Evolutionary conservation across 1,284 basidiomycete species (phyloP).

Genomic region (Tylopilus sp.): DNA sequence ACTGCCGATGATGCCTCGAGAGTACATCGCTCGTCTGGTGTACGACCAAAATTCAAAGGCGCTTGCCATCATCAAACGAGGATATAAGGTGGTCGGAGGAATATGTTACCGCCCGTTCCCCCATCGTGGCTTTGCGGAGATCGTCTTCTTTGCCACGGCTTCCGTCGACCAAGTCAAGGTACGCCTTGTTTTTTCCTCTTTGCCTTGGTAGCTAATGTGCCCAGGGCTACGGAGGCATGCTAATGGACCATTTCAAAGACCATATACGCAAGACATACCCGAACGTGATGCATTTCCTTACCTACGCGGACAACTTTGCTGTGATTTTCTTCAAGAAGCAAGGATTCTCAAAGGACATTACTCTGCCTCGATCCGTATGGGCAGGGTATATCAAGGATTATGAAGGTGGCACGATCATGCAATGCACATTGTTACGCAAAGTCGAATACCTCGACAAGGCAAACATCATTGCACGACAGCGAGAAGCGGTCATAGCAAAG

Average conservation of each 20-base stretch:
- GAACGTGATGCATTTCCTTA: constrained; percentile 89
- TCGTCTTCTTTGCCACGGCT: constrained; percentile 98
- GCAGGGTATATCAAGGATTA: constrained; percentile 99
- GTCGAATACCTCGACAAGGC: constrained; percentile 87
- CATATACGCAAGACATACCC: constrained; percentile 80
- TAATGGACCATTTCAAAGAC: constrained; percentile 99
- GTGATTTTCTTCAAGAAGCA: constrained; percentile 99
- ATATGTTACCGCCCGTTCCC: constrained; percentile 98
- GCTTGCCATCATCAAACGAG: constrained; percentile 93
- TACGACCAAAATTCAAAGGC: constrained; percentile 89
- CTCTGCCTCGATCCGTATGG: constrained; percentile 86
- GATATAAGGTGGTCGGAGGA: constrained; percentile 94
- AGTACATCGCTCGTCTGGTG: constrained; percentile 96
- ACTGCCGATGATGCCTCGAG: constrained; percentile 97
- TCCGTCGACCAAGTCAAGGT: constrained; percentile 97
- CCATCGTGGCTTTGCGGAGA: constrained; percentile 93
- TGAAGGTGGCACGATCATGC: constrained; percentile 99
- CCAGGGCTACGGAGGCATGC: constrained; percentile 94
- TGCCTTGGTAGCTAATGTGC: neutral
- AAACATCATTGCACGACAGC: constrained; percentile 76
- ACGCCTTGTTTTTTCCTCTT: constrained; percentile 15
- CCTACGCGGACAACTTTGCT: constrained; percentile 98
- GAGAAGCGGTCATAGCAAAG: constrained; percentile 84
- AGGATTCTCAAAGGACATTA: constrained; percentile 97
- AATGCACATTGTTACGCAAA: constrained; percentile 90